phyloP scores from a whole-genome alignment of 106 monocot species.

The Acorus calamus region DNA sequence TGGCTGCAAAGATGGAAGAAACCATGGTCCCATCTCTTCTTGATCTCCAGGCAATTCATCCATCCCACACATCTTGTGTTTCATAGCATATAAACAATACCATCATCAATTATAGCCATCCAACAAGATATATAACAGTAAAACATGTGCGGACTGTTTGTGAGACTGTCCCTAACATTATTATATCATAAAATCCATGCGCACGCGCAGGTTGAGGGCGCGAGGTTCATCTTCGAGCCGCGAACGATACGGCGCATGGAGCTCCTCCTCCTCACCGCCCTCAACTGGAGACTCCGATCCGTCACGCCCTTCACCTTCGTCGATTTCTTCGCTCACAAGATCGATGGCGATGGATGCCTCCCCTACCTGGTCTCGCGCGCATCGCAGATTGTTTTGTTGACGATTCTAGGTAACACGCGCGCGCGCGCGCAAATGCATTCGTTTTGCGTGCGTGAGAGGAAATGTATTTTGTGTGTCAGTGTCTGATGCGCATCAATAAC shows the following conservation, averaged over 20 bases:
- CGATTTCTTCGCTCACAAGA: constrained; percentile 33
- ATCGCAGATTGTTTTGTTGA: constrained; percentile 28
- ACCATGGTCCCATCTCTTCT: constrained; percentile 50
- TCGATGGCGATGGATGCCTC: constrained; percentile 13
- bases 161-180: no score
- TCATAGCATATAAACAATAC: no score
- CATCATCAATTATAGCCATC: no score
- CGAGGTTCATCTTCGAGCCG: constrained; percentile 59
- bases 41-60: constrained; percentile 50
- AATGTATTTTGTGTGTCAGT: no score
- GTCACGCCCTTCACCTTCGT: constrained; percentile 48
- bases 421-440: no score
- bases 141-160: no score
- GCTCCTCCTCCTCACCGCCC: constrained; percentile 46
- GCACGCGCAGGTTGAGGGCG: constrained; percentile 34
- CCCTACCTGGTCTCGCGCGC: constrained; percentile 32
- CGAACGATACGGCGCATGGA: constrained; percentile 54
- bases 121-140: no score
- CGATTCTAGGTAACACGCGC: constrained; percentile 23
- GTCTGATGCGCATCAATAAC: no score
- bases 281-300: constrained; percentile 53
- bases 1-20: constrained; percentile 83
- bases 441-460: no score
- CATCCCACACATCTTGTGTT: background rate
- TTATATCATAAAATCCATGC: background rate